These are phyloP conservation scores for Trichophaea hybrida DNA, from an alignment of 2,329 filamentous ascomycete genomes.

Conservation along the genomic window DNA sequence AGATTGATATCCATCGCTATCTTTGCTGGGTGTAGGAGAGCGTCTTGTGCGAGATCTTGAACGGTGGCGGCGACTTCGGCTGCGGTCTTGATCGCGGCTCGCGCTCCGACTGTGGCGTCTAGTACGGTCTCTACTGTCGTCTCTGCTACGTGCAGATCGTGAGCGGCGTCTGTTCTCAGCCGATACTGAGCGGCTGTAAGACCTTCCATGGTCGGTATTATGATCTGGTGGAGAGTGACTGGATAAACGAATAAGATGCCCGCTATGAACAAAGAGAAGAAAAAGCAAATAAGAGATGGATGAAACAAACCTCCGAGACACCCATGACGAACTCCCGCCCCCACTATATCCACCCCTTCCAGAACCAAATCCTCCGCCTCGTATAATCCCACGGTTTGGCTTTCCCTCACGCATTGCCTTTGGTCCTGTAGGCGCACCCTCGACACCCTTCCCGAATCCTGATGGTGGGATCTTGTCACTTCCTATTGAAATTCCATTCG, in stretches of 20 bases:
- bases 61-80: too few relatives aligned
- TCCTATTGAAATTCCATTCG: not conserved
- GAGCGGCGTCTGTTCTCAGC: not conserved
- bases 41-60: too few relatives aligned
- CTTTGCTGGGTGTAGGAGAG: too few relatives aligned
- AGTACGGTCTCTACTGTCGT: not conserved
- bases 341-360: slow-evolving; percentile 1
- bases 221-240: not conserved
- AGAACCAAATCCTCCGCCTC: slow-evolving; percentile 16
- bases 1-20: too few relatives aligned
- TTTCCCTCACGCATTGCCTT: slow-evolving; percentile 80
- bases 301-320: slow-evolving; percentile 19
- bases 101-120: not conserved
- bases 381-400: slow-evolving; percentile 13
- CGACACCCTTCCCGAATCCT: slow-evolving; percentile 35
- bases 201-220: not conserved
- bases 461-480: slow-evolving; percentile 4
- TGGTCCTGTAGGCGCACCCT: slow-evolving; percentile 72
- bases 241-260: too few relatives aligned
- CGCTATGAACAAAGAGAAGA: too few relatives aligned
- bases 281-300: not conserved
- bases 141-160: not conserved
- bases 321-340: slow-evolving; percentile 15
- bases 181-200: slow-evolving; percentile 4
- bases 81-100: not conserved